Conservation (phyloP, 129 eudicot genomes). For the Pulicaria dysenterica region DNA sequence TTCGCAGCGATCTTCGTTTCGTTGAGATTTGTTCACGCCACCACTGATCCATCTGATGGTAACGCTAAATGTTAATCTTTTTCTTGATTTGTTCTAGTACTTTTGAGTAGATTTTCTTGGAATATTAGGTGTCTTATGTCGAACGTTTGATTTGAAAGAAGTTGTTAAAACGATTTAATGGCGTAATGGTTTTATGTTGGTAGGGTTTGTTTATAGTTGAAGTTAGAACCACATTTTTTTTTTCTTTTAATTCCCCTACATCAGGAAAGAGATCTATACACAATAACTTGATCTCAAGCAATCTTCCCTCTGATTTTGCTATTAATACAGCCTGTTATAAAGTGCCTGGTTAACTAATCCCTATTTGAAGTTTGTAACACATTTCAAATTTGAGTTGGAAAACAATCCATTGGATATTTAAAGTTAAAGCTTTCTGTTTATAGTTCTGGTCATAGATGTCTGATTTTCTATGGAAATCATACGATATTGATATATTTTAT, state of each 20-base stretch:
- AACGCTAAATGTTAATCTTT: not conserved
- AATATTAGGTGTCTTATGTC: not conserved
- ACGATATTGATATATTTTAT: too few species aligned
- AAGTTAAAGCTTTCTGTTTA: too few species aligned
- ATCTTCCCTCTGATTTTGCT: not conserved
- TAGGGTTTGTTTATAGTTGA: not conserved
- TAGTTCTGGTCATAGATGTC: too few species aligned
- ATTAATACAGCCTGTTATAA: too few species aligned
- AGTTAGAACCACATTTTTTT: not conserved
- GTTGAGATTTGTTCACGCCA: conserved; percentile 33
- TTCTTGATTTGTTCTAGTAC: not conserved
- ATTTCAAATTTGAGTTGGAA: too few species aligned
- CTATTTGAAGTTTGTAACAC: too few species aligned
- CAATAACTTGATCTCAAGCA: not conserved
- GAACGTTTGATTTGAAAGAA: not conserved
- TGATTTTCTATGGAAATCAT: too few species aligned
- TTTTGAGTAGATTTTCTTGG: not conserved
- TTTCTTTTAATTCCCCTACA: not conserved
- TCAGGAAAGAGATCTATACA: not conserved
- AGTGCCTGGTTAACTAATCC: too few species aligned
- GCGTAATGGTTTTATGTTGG: conserved; percentile 9
- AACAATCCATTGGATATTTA: too few species aligned
- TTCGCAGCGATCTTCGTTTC: conserved; percentile 37
- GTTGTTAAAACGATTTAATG: not conserved
- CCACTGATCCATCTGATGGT: conserved; percentile 76